Evolutionary conservation across 2,329 filamentous ascomycete genomes (phyloP), one percentile per base, ranked within the genome.

Genomic region (Pyrenophora seminiperda): DNA sequence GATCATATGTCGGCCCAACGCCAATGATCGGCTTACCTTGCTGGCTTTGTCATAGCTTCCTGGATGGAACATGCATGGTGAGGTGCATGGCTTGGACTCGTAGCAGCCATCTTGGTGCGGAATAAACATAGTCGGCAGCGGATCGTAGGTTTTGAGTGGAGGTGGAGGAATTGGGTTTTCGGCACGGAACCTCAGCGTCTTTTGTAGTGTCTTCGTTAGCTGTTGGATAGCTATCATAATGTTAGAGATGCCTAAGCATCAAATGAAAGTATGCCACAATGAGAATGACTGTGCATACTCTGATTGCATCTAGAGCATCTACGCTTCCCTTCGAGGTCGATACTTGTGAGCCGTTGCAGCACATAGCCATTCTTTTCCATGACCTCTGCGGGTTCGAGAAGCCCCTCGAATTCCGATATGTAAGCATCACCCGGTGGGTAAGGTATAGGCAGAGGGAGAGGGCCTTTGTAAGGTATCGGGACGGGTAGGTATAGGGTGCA

Each of bases 241-340:
- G 15, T 50, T n/a, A 50, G 36, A 18, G 22, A 24, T 6, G 30
- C 9, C 11, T 9, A 27, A 27, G 9, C 9, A 10, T 32, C 0
- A 14, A 14, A 5, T 0, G 7, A 36, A 6, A 5, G 15, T 36
- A 19, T 13, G 7, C 3, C 7, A 22, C 19, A 27, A 11, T 37
- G 14, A 11, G 50, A 19, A 5, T 10, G 7, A 17, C 39, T 29
- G 14, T 29, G 37, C 33, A 17, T 24, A 59, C 58, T 44, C 47
- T 58, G 56, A 14, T 45, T 47, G 24, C 58, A 61, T 10, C 34
- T 32, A 13, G 17, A 38, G 27, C 58, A 61, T 24, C 49, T 48
- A 14, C 49, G 50, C 39, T 58, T 58, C 39, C 38, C 9, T 3
- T 50, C 18, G 17, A 61, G 40, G 5, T 59, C 54, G 15, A 42